Base-by-base conservation (phyloP, 208 protist species). In the Crithidia expoeki region DNA sequence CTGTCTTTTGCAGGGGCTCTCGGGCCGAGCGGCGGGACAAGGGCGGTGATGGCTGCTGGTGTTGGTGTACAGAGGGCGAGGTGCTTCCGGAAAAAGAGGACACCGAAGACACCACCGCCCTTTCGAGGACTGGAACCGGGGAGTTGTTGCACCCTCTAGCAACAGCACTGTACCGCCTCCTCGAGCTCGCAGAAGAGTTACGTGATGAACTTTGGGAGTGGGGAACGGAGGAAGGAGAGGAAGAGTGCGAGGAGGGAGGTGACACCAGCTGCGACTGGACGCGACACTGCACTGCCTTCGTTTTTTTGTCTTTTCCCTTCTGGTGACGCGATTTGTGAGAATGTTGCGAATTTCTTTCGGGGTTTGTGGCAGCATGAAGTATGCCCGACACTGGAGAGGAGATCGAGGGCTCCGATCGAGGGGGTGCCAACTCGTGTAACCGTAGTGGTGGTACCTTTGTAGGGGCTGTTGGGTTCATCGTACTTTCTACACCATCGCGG, bases 361-460 rank as follows among this genome's bases (percentile, higher is more conserved):
- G n/a, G n/a, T n/a, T n/a, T n/a, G n/a, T n/a, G n/a, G n/a, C 3
- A 32, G 14, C 27, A n/a, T 36, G 28, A 2, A 28, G 11, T 4
- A 56, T 23, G 4, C 16, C 51, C 9, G 51, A 56, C 12, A 17
- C 28, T 6, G 28, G 7, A 16, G 23, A 27, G 14, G 53, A 28
- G 4, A 23, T 6, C 7, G 21, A 4, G 4, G 47, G 47, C 23
- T 3, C 16, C 33, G 28, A 4, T n/a, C 33, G 16, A 1, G 53
- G 2, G 2, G 57, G 40, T 19, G 57, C 14, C 27, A 51, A 2
- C 12, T 63, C 25, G 11, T 36, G 36, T 14, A 63, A 27, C 12
- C 58, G 58, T 27, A 51, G 58, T 9, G 58, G 58, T 4, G 36
- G 40, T 23, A 63, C 58, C 16, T 25, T 25, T n/a, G 58, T 63